A percentile compares a stretch with the other conserved stretches of the same genome.
These are phyloP conservation scores for Agapanthus africanus DNA, from an alignment of 106 monocot species.

Conservation along the genomic window DNA sequence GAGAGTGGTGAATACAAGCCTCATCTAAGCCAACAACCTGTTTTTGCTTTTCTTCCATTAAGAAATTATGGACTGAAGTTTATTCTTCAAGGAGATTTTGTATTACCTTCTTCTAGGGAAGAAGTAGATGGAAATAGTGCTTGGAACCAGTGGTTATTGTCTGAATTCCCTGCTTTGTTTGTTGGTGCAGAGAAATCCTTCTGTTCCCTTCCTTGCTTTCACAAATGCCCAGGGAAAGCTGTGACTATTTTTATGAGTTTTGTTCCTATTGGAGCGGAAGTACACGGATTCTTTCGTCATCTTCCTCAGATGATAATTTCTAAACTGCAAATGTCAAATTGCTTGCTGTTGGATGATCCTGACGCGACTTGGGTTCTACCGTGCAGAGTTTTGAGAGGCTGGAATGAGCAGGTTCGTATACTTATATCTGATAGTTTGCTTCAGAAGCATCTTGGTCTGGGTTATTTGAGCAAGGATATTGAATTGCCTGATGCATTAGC, in stretches of 20 bases:
- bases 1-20: slow-evolving; percentile 57
- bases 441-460: slow-evolving; percentile 74
- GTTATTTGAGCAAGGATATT: slow-evolving; percentile 73
- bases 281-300: slow-evolving; percentile 86
- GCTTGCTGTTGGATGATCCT: slow-evolving; percentile 71
- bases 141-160: slow-evolving; percentile 98
- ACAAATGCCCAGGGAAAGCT: slow-evolving; percentile 67
- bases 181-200: slow-evolving; percentile 65
- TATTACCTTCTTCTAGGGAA: slow-evolving; percentile 96
- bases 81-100: slow-evolving; percentile 98
- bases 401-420: slow-evolving; percentile 66
- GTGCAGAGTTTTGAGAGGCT: slow-evolving; percentile 75
- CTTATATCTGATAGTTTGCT: slow-evolving; percentile 68
- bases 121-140: slow-evolving; percentile 95
- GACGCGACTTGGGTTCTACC: slow-evolving; percentile 62
- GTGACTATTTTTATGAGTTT: slow-evolving; percentile 84
- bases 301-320: slow-evolving; percentile 92
- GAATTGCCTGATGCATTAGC: slow-evolving; percentile 73
- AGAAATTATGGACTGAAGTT: slow-evolving; percentile 94
- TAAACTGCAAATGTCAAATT: slow-evolving; percentile 61
- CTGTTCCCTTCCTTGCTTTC: slow-evolving; percentile 71
- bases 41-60: slow-evolving; percentile 95
- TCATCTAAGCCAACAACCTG: slow-evolving; percentile 68
- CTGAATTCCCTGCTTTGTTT: slow-evolving; percentile 82
- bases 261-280: slow-evolving; percentile 81